Conservation (phyloP, 1,284 basidiomycete species). For the Inonotus hispidus region DNA sequence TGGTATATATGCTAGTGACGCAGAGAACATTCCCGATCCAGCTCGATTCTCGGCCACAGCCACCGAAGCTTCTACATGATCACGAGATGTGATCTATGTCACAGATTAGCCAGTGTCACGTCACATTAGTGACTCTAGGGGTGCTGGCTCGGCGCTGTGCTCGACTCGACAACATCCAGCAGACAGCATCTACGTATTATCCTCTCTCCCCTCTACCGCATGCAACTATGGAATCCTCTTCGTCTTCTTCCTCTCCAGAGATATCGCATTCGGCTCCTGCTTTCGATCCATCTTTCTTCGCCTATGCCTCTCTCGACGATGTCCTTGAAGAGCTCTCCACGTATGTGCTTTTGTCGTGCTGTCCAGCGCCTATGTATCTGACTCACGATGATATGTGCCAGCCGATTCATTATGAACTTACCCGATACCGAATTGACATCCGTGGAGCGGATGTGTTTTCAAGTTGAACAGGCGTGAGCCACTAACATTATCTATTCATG, state of each 20-base stretch:
- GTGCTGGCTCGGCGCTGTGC: not conserved
- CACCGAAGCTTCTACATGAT: not conserved
- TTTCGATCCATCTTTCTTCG: constrained; percentile 46
- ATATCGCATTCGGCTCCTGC: constrained; percentile 45
- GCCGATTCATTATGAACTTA: constrained; percentile 95
- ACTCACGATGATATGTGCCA: constrained; percentile 28
- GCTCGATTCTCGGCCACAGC: not conserved
- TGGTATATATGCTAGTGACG: not conserved
- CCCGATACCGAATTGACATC: constrained; percentile 90
- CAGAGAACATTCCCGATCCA: not conserved
- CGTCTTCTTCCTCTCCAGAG: constrained; percentile 68
- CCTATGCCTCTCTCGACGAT: constrained; percentile 64
- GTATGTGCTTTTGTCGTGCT: constrained; percentile 32
- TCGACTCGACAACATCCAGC: not conserved
- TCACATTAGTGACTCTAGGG: not conserved
- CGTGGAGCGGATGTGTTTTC: constrained; percentile 94
- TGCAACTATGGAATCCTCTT: constrained; percentile 44
- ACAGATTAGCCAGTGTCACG: not conserved
- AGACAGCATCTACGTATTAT: constrained; percentile 2
- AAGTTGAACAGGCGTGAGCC: constrained; percentile 96
- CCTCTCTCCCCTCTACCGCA: constrained; percentile 7
- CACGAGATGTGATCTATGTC: not conserved
- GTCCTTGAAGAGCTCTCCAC: constrained; percentile 90
- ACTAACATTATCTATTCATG: constrained; percentile 20
- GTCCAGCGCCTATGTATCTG: constrained; percentile 10